phyloP scores from a whole-genome alignment of 164 flowering plant genomes.

The Annona squamosa region DNA sequence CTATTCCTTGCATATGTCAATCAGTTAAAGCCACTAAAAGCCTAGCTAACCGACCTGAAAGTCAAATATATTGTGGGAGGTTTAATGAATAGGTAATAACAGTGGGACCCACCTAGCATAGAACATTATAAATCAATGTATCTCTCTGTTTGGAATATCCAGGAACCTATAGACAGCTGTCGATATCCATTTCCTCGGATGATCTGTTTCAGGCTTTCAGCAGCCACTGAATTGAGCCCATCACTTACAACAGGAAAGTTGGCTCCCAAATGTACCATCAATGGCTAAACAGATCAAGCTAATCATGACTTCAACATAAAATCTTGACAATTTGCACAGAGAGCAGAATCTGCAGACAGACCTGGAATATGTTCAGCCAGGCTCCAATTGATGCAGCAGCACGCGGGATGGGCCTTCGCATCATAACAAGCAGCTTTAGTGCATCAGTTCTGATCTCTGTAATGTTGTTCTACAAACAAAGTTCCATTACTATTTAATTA shows the following conservation, averaged over 20 bases:
- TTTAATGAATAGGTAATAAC: too few relatives aligned
- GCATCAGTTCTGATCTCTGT: conserved; percentile 89
- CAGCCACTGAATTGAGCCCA: too few relatives aligned
- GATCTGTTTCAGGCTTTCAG: too few relatives aligned
- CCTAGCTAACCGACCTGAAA: too few relatives aligned
- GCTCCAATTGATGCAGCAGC: conserved; percentile 83
- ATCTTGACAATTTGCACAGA: neutral
- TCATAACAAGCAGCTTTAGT: conserved; percentile 66
- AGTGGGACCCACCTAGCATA: too few relatives aligned
- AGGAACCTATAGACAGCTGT: too few relatives aligned
- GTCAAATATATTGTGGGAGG: too few relatives aligned
- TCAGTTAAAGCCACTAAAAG: too few relatives aligned
- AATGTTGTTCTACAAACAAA: conserved; percentile 52
- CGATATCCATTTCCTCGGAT: too few relatives aligned
- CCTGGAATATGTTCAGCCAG: conserved; percentile 95
- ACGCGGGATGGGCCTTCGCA: conserved; percentile 80
- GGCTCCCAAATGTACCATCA: neutral
- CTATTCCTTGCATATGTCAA: too few relatives aligned
- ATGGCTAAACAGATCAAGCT: neutral
- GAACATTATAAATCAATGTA: too few relatives aligned
- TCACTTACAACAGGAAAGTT: neutral
- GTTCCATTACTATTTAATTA: neutral
- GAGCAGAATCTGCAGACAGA: conserved; percentile 11
- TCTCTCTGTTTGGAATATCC: too few relatives aligned
- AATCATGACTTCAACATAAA: neutral